phyloP scores from a whole-genome alignment of 2,329 filamentous ascomycete species.

The Trichoderma polysporum region DNA sequence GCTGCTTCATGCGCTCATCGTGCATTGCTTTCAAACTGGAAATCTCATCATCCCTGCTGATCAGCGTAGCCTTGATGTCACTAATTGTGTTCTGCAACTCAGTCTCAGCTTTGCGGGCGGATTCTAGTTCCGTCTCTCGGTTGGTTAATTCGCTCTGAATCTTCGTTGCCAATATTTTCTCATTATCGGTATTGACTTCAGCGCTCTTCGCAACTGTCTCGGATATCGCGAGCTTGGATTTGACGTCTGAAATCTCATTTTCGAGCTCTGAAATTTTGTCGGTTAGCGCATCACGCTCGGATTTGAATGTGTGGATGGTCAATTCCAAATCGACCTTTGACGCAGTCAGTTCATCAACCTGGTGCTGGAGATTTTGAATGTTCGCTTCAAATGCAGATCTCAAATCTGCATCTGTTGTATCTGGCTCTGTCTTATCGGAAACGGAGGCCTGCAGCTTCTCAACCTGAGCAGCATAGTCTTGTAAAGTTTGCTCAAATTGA shows the following conservation, averaged over 20 bases:
- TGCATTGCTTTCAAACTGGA: constrained; percentile 56
- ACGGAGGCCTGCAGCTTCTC: constrained; percentile 51
- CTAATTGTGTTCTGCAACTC: constrained; percentile 52
- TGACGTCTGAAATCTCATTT: constrained; percentile 51
- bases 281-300: constrained; percentile 45
- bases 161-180: constrained; percentile 40
- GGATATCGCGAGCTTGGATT: constrained; percentile 47
- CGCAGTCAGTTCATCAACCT: constrained; percentile 53
- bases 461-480: constrained; percentile 51
- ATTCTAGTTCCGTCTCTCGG: constrained; percentile 47
- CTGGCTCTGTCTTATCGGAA: constrained; percentile 50
- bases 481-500: constrained; percentile 39
- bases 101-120: constrained; percentile 41
- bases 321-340: constrained; percentile 47
- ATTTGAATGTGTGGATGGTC: constrained; percentile 45
- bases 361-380: constrained; percentile 51
- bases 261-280: constrained; percentile 52
- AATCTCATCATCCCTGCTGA: constrained; percentile 50
- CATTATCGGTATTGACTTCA: constrained; percentile 45
- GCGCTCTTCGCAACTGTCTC: constrained; percentile 46
- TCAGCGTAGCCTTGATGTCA: constrained; percentile 46
- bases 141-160: constrained; percentile 43
- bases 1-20: constrained; percentile 55
- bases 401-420: constrained; percentile 51
- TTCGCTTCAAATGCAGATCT: constrained; percentile 50